Percentiles rank a stretch among this genome's conserved stretches.
Conservation (phyloP, 2,329 filamentous ascomycete species). For the Uncinocarpus reesii region DNA sequence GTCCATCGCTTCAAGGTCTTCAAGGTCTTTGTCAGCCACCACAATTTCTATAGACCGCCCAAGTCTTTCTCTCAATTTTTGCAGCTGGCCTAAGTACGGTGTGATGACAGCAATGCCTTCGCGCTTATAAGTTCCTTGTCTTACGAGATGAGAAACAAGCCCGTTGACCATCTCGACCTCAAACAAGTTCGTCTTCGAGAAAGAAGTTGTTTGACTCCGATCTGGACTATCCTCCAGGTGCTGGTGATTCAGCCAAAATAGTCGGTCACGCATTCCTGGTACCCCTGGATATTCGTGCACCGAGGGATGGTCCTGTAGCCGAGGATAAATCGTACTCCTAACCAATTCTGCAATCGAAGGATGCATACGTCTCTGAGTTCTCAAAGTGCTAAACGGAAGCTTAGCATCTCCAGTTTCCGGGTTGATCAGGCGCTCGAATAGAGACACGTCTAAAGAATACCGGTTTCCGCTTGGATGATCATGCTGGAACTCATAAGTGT, state of each 20-base stretch:
- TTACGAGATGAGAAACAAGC: slow-evolving; percentile 54
- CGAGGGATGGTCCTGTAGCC: slow-evolving; percentile 42
- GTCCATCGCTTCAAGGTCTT: slow-evolving; percentile 41
- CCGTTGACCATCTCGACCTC: slow-evolving; percentile 56
- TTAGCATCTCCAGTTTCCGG: slow-evolving; percentile 2
- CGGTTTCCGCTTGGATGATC: slow-evolving; percentile 40
- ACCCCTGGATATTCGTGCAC: slow-evolving; percentile 35
- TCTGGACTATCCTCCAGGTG: slow-evolving; percentile 30
- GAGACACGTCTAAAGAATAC: slow-evolving; percentile 47
- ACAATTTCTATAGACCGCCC: slow-evolving; percentile 47
- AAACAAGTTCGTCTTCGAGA: slow-evolving; percentile 40
- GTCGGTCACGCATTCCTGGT: slow-evolving; percentile 37
- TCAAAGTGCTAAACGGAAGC: slow-evolving; percentile 38
- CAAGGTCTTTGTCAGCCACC: slow-evolving; percentile 52
- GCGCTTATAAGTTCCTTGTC: slow-evolving; percentile 50
- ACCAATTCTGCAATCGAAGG: slow-evolving; percentile 53
- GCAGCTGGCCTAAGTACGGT: slow-evolving; percentile 46
- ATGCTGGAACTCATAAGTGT: slow-evolving; percentile 50
- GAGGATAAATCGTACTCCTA: slow-evolving; percentile 48
- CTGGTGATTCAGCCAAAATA: slow-evolving; percentile 46
- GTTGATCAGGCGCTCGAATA: slow-evolving; percentile 46
- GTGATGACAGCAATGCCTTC: slow-evolving; percentile 62
- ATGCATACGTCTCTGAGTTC: slow-evolving; percentile 56
- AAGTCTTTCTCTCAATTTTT: slow-evolving; percentile 36
- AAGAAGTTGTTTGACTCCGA: slow-evolving; percentile 22